A percentile compares a stretch with the other conserved stretches of the same genome.
These are phyloP conservation scores for Camillea tinctor DNA, from an alignment of 2,329 filamentous ascomycete species.

Conservation along the genomic window DNA sequence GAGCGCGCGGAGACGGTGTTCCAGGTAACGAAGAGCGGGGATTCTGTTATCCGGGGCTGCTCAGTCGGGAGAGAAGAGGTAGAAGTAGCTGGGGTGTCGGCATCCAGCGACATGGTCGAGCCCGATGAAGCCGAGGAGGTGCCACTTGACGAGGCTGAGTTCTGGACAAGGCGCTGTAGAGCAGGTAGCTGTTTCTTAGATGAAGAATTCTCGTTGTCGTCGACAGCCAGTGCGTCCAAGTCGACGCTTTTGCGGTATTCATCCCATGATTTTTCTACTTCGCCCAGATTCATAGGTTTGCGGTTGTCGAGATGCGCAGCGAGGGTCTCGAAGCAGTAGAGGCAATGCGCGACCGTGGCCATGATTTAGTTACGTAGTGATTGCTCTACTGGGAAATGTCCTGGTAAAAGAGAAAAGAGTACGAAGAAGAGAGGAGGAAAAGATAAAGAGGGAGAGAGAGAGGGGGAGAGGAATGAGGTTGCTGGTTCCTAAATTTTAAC, in stretches of 20 bases:
- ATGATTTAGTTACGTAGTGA: constrained; percentile 46
- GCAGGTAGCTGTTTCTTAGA: constrained; percentile 33
- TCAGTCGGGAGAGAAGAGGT: constrained; percentile 39
- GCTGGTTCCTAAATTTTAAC: too few relatives aligned
- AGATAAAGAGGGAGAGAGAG: background rate
- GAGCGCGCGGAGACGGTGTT: constrained; percentile 63
- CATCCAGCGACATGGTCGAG: constrained; percentile 36
- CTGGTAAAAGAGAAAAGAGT: background rate
- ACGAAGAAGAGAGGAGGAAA: background rate
- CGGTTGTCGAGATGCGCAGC: constrained; percentile 71
- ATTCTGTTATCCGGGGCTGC: constrained; percentile 41
- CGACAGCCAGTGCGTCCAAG: constrained; percentile 1
- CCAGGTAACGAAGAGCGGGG: constrained; percentile 93
- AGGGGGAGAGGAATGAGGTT: too few relatives aligned
- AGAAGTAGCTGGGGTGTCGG: constrained; percentile 45
- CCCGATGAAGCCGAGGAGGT: constrained; percentile 29
- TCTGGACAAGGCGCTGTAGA: constrained; percentile 23
- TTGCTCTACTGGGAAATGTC: background rate
- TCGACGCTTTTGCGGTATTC: constrained; percentile 35
- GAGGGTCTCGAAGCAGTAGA: constrained; percentile 89
- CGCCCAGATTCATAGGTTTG: constrained; percentile 62
- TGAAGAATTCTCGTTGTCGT: constrained; percentile 25
- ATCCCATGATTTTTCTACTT: constrained; percentile 67
- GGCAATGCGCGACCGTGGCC: constrained; percentile 83
- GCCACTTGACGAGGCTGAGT: constrained; percentile 27